Evolutionary conservation across 345 rosid genomes (phyloP), one percentile per base, ranked within the genome.

Genomic region (Syzygium oleosum): DNA sequence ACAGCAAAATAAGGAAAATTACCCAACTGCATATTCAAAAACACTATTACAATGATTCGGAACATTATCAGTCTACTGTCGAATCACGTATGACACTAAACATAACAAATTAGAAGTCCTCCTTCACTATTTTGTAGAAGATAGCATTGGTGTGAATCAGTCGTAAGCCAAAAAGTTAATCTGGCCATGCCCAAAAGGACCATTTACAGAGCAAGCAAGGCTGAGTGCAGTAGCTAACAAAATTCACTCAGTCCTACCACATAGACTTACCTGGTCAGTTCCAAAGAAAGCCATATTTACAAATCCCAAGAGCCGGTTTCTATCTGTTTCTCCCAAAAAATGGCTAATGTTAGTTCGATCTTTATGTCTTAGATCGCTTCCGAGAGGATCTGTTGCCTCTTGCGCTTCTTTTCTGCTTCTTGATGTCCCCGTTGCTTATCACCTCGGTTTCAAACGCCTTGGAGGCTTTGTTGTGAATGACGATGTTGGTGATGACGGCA

Each of bases 401-500:
- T 22, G 63, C 52, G 88, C 89, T 88, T 87, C 92, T 94, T 87
- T 86, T 92, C 87, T 59, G 88, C 85, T 90, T 91, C 88, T 92
- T 96, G 80, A 93, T 87, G 52, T 92, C 94, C 13, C 96, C 94
- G 27, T 92, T 94, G 53, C 89, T 88, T 54, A 87, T 85, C 22
- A 56, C 31, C 85, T 92, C 92, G 31, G 88, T 79, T 53, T 91
- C 92, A 56, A 90, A 93, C 10, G 91, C 85, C 91, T 90, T 95
- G 41, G 85, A 80, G 79, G 46, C 43, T 41, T 85, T 89, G 9
- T 49, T 54, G 84, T 89, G 84, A 38, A 46, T n/a, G 14, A 85
- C 27, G 84, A 96, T 89, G 90, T 93, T 96, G 51, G 98, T 96
- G 61, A 94, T 95, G 43, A 93, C 86, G 80, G 97, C 98, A 90